phyloP scores from a whole-genome alignment of 2,329 filamentous ascomycete genomes.

The Trichoderma sp. region DNA sequence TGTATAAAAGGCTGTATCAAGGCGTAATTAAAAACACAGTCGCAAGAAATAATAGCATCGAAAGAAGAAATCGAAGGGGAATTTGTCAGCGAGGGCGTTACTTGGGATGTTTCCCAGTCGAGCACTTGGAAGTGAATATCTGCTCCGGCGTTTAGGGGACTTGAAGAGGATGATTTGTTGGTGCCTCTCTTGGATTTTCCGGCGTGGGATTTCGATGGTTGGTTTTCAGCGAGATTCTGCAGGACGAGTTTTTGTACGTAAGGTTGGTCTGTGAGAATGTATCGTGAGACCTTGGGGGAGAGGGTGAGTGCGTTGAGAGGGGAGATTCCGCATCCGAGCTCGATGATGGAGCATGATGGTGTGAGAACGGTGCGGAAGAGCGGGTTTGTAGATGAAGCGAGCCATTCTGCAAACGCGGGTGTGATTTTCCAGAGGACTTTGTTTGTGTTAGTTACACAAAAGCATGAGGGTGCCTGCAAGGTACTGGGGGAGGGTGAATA shows the following conservation, averaged over 20 bases:
- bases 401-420: conserved; percentile 77
- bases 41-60: conserved; percentile 77
- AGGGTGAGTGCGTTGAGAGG: conserved; percentile 72
- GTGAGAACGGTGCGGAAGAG: conserved; percentile 47
- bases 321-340: conserved; percentile 86
- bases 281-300: conserved; percentile 57
- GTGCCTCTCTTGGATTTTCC: not conserved
- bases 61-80: conserved; percentile 47
- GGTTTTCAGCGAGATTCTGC: conserved; percentile 70
- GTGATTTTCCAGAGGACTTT: conserved; percentile 92
- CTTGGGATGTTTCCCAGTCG: conserved; percentile 77
- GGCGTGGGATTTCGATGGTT: not conserved
- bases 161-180: not conserved
- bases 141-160: conserved; percentile 14
- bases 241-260: conserved; percentile 78
- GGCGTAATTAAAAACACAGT: conserved; percentile 93
- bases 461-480: not conserved
- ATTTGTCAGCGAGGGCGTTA: conserved; percentile 44
- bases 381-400: conserved; percentile 60
- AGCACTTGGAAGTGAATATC: conserved; percentile 57
- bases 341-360: conserved; percentile 60
- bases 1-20: conserved; percentile 79
- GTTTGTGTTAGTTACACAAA: not conserved
- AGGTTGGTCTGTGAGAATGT: conserved; percentile 81
- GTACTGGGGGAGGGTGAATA: not conserved